phyloP scores from a whole-genome alignment of 192 early-diverging fungal genomes.

The Diversispora eburnea region DNA sequence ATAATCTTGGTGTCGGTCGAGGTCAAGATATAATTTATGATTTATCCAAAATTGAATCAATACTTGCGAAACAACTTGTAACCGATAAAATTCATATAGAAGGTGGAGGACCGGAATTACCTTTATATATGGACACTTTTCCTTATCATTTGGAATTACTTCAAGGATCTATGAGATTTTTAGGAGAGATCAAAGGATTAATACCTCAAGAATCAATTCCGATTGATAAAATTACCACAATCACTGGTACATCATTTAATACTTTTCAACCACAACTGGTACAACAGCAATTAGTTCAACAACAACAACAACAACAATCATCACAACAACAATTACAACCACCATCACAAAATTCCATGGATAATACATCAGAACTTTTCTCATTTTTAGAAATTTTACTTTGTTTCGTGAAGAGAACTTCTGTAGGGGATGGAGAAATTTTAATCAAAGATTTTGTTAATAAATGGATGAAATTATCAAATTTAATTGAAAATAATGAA shows the following conservation, averaged over 20 bases:
- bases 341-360: conserved; percentile 1
- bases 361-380: conserved; percentile 21
- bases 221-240: conserved; percentile 1
- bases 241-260: neutral
- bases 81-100: conserved; percentile 13
- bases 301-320: neutral
- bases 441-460: conserved; percentile 15
- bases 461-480: conserved; percentile 29
- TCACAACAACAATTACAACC: neutral
- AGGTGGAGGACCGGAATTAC: neutral
- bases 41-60: conserved; percentile 19
- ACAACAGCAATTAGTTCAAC: no score
- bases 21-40: conserved; percentile 27
- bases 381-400: conserved; percentile 26
- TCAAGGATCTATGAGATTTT: neutral
- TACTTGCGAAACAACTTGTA: conserved; percentile 14
- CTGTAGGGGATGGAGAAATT: neutral
- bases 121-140: conserved; percentile 11
- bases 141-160: conserved; percentile 29
- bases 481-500: conserved; percentile 1
- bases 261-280: neutral
- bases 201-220: conserved; percentile 26
- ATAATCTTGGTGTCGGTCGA: conserved; percentile 14
- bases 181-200: conserved; percentile 14
- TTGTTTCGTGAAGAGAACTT: conserved; percentile 30